Evolutionary conservation across 192 early-diverging fungal species (phyloP), one percentile per base, ranked within the genome.

Genomic region (Obelidium mucronatum): DNA sequence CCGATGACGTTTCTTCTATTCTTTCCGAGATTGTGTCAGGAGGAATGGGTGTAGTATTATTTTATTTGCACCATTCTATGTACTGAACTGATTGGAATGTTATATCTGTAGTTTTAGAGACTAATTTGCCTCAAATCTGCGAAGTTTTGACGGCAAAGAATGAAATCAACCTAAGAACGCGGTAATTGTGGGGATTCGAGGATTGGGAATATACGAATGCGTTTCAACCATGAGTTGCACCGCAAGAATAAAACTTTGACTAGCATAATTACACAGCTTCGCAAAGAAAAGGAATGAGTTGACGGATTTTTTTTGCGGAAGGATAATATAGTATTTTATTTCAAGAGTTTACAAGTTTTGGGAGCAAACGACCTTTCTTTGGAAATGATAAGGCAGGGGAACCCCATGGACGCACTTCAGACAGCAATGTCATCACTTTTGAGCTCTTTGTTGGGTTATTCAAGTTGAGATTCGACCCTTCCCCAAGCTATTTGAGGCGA

Each of bases 11-110:
- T 63, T 91, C 93, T 64, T 89, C 95, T 74, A 90, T 96, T 54
- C 75, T 98, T 55, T 86, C 90, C 5, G 96, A 98, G 81, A 88
- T 98, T 19, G 87, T 98, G 8, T 91, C 92, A 40, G 96, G 95
- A 30, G 96, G 96, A 30, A 90, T 98, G 92, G 96, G 92, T 80
- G 69, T 77, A 19, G 1, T 65, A 19, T 72, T 65, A 24, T 53
- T 1, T 6, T 53, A 22, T 53, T 30, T 36, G 22, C 52, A 67
- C 39, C 40, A 1, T 39, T 39, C 19, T 17, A 11, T 11, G 64
- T 26, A 73, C 64, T 28, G 5, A 6, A 60, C 31, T 35, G 17
- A 22, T 51, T 52, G 0, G 11, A 22, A 1, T 1, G 13, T 33
- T 52, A n/a, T 59, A 8, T 66, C 11, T 8, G 8, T 39, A 76